These are phyloP conservation scores for Epichloe typhina DNA, from an alignment of 2,329 filamentous ascomycete genomes.

Conservation along the genomic window DNA sequence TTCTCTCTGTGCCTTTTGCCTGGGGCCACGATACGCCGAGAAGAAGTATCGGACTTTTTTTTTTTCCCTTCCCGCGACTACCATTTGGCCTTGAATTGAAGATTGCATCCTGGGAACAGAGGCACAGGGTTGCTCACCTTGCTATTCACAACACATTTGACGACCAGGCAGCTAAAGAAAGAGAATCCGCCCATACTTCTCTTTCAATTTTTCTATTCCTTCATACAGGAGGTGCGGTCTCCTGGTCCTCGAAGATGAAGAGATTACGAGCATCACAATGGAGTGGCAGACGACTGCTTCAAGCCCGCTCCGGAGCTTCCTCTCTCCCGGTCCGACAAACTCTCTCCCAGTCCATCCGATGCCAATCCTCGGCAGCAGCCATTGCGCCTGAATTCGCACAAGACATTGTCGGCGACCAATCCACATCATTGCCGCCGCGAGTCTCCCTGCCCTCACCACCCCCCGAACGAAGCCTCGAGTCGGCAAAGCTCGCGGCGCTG, in stretches of 20 bases:
- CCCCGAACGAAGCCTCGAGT: slow-evolving; percentile 53
- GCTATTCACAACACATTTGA: no score
- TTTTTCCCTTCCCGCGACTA: slow-evolving; percentile 4
- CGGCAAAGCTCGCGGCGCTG: slow-evolving; percentile 82
- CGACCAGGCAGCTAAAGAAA: not conserved
- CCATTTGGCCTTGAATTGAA: not conserved
- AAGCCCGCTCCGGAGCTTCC: slow-evolving; percentile 18
- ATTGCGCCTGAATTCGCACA: slow-evolving; percentile 12
- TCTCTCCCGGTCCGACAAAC: slow-evolving; percentile 13
- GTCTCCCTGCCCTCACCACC: slow-evolving; percentile 55
- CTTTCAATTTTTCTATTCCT: not conserved
- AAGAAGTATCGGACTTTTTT: slow-evolving; percentile 5
- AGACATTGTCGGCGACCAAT: slow-evolving; percentile 9
- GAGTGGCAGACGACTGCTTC: slow-evolving; percentile 25
- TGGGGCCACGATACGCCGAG: not conserved
- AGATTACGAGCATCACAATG: slow-evolving; percentile 28
- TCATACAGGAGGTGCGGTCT: not conserved
- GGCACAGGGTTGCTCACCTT: not conserved
- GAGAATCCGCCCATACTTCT: not conserved
- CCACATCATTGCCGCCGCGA: slow-evolving; percentile 7
- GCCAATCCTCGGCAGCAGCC: slow-evolving; percentile 22
- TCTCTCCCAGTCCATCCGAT: slow-evolving; percentile 14
- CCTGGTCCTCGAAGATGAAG: slow-evolving; percentile 20
- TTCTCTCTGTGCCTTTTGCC: not conserved
- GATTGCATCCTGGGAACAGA: not conserved